Base-by-base conservation (phyloP, 352 stramenopile genomes). In the Pythium rhizo-oryzae region DNA sequence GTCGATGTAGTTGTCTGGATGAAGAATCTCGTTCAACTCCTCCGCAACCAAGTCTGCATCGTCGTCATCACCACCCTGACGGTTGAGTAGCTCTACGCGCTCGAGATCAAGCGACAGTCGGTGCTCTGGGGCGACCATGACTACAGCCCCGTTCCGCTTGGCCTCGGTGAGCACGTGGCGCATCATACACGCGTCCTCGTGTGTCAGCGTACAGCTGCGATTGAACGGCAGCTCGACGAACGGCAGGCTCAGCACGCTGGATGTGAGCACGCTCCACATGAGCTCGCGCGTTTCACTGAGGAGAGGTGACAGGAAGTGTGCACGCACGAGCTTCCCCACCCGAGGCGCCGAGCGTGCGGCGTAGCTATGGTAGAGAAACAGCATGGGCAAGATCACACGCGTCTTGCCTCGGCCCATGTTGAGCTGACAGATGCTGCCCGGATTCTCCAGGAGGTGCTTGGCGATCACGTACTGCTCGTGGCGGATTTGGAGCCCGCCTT, bases 371-470 rank as follows among this genome's bases (percentile, higher is more conserved):
- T 94, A 74, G 8, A 97, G 75, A 18, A 96, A 88, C 1, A 97
- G 70, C 88, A 97, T 96, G 0, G 91, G 91, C 12, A 97, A 55
- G 59, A 97, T 95, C 33, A 97, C 91, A 6, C 80, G 68, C n/a
- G 87, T 96, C 74, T 96, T 96, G n/a, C 90, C 90, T 25, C 85
- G 71, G 0, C 89, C 91, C 88, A 96, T 96, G 62, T 96, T 96
- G 8, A 97, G 76, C 61, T 97, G 87, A 15, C 85, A 90, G 13
- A 96, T 81, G 4, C 82, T 76, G 30, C 84, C 79, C 15, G 79
- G 79, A 15, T 82, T 71, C 11, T 89, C 49, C 39, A 96, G 84
- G 23, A 97, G 67, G 50, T 96, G 84, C n/a, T 78, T 59, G 9
- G 85, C 80, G 30, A 96, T 78, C 4, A 88, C 71, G 58, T 81